phyloP scores from a whole-genome alignment of 2,329 filamentous ascomycete genomes.

The Talaromyces sp. region DNA sequence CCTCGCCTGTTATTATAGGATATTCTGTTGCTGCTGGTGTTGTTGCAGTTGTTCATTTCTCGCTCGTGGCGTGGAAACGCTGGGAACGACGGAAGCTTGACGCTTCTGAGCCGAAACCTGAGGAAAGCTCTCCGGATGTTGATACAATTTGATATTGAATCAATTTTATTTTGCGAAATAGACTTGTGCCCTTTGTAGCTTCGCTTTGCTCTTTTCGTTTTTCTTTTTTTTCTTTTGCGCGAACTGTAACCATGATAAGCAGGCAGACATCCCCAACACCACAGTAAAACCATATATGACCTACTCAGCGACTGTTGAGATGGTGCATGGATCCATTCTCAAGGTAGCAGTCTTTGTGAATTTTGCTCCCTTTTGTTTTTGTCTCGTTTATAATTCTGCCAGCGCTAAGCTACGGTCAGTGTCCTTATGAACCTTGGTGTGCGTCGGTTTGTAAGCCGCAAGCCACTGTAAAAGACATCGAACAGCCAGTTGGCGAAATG shows the following conservation, averaged over 20 bases:
- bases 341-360: neutral
- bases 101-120: neutral
- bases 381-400: neutral
- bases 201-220: neutral
- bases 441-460: neutral
- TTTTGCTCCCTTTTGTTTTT: neutral
- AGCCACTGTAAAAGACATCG: neutral
- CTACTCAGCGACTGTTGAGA: neutral
- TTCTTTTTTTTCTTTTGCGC: neutral
- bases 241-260: neutral
- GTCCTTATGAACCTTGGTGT: neutral
- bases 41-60: conserved; percentile 7
- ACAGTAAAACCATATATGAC: neutral
- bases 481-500: neutral
- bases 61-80: conserved; percentile 11
- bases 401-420: neutral
- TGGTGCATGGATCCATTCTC: too few species aligned
- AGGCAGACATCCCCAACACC: neutral
- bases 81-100: conserved; percentile 5
- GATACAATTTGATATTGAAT: neutral
- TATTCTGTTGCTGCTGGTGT: conserved; percentile 6
- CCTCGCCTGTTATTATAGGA: conserved; percentile 7
- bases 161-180: neutral
- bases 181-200: neutral
- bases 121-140: neutral